These are phyloP conservation scores for Avena insularis DNA, from an alignment of 176 grass and related monocot species.

Conservation along the genomic window DNA sequence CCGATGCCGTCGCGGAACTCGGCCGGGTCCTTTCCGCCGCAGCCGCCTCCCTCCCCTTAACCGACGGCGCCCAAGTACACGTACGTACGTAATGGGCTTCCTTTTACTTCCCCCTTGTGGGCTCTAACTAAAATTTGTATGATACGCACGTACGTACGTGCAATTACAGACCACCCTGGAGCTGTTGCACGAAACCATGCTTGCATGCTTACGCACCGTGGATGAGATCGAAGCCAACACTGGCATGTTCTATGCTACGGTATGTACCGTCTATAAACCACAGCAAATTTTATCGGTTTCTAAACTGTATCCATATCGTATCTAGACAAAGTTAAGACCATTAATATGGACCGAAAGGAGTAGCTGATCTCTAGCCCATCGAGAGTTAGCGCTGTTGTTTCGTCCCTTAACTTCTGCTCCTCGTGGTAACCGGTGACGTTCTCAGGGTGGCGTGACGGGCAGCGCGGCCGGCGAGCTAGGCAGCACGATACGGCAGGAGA, in stretches of 20 bases:
- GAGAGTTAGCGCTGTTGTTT: no score
- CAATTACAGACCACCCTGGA: slow-evolving; percentile 47
- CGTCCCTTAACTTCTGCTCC: no score
- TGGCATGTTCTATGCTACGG: slow-evolving; percentile 64
- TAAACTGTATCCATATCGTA: no score
- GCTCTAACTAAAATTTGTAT: neutral
- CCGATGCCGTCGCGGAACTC: slow-evolving; percentile 54
- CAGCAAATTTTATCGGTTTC: neutral
- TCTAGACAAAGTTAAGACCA: no score
- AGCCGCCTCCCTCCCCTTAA: slow-evolving; percentile 61
- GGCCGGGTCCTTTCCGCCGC: slow-evolving; percentile 52
- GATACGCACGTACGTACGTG: neutral
- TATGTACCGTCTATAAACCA: neutral
- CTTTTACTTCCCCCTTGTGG: neutral
- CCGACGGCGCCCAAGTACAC: slow-evolving; percentile 63
- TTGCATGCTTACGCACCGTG: slow-evolving; percentile 48
- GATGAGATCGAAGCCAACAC: slow-evolving; percentile 56
- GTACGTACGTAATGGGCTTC: neutral
- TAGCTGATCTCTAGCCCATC: no score
- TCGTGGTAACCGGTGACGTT: neutral
- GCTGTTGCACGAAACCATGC: slow-evolving; percentile 52
- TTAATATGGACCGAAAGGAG: no score
- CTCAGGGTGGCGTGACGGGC: slow-evolving; percentile 56
- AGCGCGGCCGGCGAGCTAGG: slow-evolving; percentile 44
- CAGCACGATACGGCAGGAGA: slow-evolving; percentile 64